Percentiles rank a stretch among this genome's conserved stretches.
These are phyloP conservation scores for Neurospora sp. DNA, from an alignment of 495 filamentous ascomycete genomes.

Conservation along the genomic window DNA sequence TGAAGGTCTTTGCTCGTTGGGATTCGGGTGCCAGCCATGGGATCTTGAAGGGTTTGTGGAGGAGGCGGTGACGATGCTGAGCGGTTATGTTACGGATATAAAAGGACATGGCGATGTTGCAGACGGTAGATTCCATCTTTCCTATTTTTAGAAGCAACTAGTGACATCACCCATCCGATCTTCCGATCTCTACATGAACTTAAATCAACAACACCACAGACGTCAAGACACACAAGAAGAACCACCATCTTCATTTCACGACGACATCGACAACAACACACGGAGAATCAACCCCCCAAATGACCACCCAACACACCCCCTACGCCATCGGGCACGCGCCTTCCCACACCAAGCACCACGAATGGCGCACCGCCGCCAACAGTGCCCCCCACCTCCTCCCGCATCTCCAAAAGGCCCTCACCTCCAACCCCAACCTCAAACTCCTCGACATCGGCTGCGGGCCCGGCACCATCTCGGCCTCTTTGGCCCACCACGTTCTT, in stretches of 20 bases:
- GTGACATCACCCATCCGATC: background rate
- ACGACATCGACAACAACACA: background rate
- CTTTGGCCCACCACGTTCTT: conserved; percentile 23
- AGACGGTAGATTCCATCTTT: background rate
- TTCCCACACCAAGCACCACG: conserved; percentile 17
- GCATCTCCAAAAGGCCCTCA: conserved; percentile 13
- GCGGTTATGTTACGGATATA: background rate
- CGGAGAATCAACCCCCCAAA: background rate
- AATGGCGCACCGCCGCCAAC: conserved; percentile 27
- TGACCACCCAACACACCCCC: background rate
- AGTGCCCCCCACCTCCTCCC: conserved; percentile 27
- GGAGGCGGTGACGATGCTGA: background rate
- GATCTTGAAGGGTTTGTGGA: background rate
- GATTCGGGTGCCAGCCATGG: background rate
- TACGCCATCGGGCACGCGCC: conserved; percentile 6
- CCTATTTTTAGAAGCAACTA: background rate
- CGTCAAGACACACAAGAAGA: background rate
- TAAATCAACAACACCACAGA: background rate
- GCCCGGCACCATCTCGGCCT: conserved; percentile 29
- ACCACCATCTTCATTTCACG: background rate
- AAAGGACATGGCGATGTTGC: background rate
- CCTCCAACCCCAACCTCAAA: conserved; percentile 17
- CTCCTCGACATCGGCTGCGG: conserved; percentile 32
- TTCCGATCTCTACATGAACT: background rate
- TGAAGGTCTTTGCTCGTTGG: background rate